phyloP scores from a whole-genome alignment of 1,139 yeast genomes.

The Candida pseudoviswanathii region DNA sequence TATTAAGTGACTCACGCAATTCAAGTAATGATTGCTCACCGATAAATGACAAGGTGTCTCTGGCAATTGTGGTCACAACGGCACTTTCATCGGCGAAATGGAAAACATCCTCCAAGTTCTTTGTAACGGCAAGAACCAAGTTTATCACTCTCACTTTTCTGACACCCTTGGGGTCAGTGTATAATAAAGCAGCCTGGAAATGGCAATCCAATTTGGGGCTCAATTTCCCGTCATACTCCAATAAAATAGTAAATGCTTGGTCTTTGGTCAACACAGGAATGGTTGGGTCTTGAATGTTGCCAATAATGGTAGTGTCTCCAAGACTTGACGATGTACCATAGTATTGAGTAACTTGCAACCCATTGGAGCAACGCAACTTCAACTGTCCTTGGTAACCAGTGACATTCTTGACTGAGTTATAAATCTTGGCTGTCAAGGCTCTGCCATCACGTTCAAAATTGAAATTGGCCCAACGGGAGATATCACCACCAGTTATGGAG shows the following conservation, averaged over 20 bases:
- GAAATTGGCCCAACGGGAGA: constrained; percentile 69
- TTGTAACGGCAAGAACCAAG: constrained; percentile 78
- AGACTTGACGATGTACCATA: constrained; percentile 54
- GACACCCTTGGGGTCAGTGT: constrained; percentile 74
- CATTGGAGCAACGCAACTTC: constrained; percentile 86
- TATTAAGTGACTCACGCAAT: constrained; percentile 63
- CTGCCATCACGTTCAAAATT: constrained; percentile 71
- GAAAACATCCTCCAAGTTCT: constrained; percentile 71
- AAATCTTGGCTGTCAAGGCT: constrained; percentile 62
- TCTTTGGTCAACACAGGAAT: constrained; percentile 68
- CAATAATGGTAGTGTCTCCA: constrained; percentile 31
- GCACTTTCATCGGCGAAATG: constrained; percentile 87
- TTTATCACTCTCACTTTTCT: constrained; percentile 87
- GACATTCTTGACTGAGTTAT: constrained; percentile 44
- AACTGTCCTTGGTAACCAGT: constrained; percentile 81
- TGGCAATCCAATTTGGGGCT: constrained; percentile 77
- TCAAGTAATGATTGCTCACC: constrained; percentile 64
- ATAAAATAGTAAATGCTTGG: constrained; percentile 69
- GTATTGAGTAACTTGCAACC: constrained; percentile 80
- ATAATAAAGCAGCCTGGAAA: constrained; percentile 87
- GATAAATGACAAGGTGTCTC: constrained; percentile 66
- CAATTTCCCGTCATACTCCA: constrained; percentile 77
- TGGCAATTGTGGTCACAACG: constrained; percentile 66
- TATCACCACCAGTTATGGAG: constrained; percentile 70
- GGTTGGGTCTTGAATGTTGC: constrained; percentile 61